phyloP scores from a whole-genome alignment of 352 stramenopile genomes.

The Halophytophthora polymorphica region DNA sequence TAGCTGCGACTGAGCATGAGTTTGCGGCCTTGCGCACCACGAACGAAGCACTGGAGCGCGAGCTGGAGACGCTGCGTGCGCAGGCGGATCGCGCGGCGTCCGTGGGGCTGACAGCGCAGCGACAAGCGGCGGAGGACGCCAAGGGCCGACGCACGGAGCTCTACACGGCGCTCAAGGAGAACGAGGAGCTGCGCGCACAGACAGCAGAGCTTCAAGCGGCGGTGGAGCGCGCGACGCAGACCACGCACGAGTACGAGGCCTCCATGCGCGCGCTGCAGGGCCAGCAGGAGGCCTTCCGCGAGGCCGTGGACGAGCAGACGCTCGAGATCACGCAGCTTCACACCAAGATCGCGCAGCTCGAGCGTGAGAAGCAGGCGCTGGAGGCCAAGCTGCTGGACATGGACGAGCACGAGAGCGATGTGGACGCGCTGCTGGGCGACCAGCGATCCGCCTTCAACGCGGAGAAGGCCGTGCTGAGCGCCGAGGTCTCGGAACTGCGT shows the following conservation, averaged over 20 bases:
- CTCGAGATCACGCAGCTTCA: constrained; percentile 65
- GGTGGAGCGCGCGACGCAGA: constrained; percentile 31
- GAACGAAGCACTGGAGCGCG: constrained; percentile 36
- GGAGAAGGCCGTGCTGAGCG: constrained; percentile 44
- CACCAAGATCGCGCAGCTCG: constrained; percentile 43
- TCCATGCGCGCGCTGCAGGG: constrained; percentile 44
- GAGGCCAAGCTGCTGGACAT: constrained; percentile 75
- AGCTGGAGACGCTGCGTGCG: constrained; percentile 34
- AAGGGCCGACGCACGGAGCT: constrained; percentile 58
- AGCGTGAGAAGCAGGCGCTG: constrained; percentile 48
- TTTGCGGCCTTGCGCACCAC: constrained; percentile 24
- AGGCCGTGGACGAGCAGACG: constrained; percentile 62
- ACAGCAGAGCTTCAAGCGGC: constrained; percentile 30
- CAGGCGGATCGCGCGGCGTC: constrained; percentile 34
- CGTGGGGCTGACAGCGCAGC: constrained; percentile 27
- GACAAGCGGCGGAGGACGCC: constrained; percentile 34
- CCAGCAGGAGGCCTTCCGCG: constrained; percentile 47
- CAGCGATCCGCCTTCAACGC: constrained; percentile 48
- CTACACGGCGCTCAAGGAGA: constrained; percentile 63
- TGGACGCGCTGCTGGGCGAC: constrained; percentile 47
- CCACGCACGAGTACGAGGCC: constrained; percentile 43
- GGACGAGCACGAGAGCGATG: constrained; percentile 60
- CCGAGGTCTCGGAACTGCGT: constrained; percentile 40
- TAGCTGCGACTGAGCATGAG: constrained; percentile 6
- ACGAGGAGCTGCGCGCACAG: constrained; percentile 55